Evolutionary conservation across 169 alveolate species (phyloP), one percentile per base, ranked within the genome.

Genomic region (Plasmodium reichenowi): DNA sequence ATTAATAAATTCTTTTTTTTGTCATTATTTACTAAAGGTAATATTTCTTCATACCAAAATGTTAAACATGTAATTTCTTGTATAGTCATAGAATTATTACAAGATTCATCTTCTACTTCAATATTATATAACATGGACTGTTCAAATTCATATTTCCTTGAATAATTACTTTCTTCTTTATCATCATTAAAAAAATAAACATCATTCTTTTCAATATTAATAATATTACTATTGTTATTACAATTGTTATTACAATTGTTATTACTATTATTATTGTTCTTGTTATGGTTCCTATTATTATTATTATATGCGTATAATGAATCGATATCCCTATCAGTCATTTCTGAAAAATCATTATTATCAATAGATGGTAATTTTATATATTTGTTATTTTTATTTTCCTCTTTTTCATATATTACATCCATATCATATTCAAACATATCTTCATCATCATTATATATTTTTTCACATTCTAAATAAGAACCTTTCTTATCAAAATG

Each of bases 41-140:
- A 45, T 24, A 83, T 83, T 47, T 83, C 83, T 68, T 83, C 83
- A 32, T 83, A 83, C 91, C 91, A 83, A 43, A 52, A 67, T 29
- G 71, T 83, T n/a, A 83, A 24, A 56, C 29, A 24, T 0, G 72
- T 83, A 47, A 83, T 68, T 68, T 83, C 91, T 38, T 83, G 24
- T 10, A 63, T 9, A 6, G 38, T 76, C 38, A 63, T 43, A 0
- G 47, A 10, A 47, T 15, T 48, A 12, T 50, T 64, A 48, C 66
- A 26, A 17, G 12, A 2, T 15, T 76, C 59, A 47, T 50, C 17
- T 24, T 76, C 68, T 15, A 6, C 29, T 62, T 6, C 38, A 26
- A 13, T 62, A 20, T 62, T 38, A 8, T 12, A 22, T 26, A 20
- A 20, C 71, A 62, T 15, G 15, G 17, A 8, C 13, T 56, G 15